Evolutionary conservation across 2,329 filamentous ascomycete species (phyloP), one percentile per base, ranked within the genome.

Genomic region (Exutisphaerella laricina): DNA sequence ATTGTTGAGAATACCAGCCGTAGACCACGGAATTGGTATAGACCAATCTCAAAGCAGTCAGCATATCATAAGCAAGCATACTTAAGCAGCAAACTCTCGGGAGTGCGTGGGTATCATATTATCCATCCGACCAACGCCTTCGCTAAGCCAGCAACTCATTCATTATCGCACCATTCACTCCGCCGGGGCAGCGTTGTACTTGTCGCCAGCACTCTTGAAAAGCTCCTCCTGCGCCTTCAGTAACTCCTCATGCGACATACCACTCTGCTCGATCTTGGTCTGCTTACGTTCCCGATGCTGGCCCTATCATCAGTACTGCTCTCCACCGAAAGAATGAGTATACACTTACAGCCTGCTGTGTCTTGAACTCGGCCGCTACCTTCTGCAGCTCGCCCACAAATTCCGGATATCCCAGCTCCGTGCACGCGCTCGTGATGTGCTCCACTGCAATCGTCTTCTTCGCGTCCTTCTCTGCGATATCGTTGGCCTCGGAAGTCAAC

Each of bases 361-460:
- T 88, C 67, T 94, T 96, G 66, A 96, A 92, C 61, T 94, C 86
- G 41, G 83, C 82, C 2, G 89, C 89, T 7, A 92, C 88, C 54
- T 88, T 85, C 43, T 88, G 70, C 9, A 98, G 87, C 46, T 89
- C 85, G 12, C 84, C 80, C 5, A 98, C 85, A 61, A 97, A 98
- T 57, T 95, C 88, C 7, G 82, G 77, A 65, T 97, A 98, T 1
- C 90, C 92, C 14, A 98, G 78, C 58, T 94, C 86, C 58, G 90
- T 85, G 30, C 98, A 77, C 1, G 92, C 92, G 61, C 90, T 90
- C 61, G 90, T 94, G 58, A 98, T 94, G 70, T 98, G 92, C 60
- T 98, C 92, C 66, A 88, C 94, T 9, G 90, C 90, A 57, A 98
- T 98, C 3, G 92, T 98, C 77, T 98, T 98, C 73, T 98, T 98